Conservation (phyloP, 2,329 filamentous ascomycete genomes). For the Penicillium sp. region DNA sequence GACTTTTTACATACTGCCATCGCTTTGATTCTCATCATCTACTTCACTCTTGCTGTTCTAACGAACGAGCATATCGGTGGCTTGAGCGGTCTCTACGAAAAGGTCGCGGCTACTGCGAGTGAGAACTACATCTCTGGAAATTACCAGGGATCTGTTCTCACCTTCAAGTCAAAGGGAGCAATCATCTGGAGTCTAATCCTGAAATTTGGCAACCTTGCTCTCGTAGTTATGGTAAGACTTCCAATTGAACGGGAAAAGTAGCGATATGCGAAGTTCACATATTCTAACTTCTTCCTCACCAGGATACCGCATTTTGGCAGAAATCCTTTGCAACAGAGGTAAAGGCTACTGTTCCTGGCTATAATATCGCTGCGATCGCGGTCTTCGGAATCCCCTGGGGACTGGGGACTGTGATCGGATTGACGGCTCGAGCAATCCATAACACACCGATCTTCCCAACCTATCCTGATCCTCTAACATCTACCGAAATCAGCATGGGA, state of each 20-base stretch:
- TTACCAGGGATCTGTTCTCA: constrained; percentile 53
- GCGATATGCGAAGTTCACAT: neutral
- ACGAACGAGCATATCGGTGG: constrained; percentile 50
- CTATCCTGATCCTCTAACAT: constrained; percentile 48
- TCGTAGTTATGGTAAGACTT: constrained; percentile 52
- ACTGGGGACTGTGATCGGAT: constrained; percentile 52
- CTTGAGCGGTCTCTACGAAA: constrained; percentile 51
- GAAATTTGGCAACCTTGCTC: constrained; percentile 55
- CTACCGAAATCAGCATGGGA: constrained; percentile 47
- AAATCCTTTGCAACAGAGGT: constrained; percentile 57
- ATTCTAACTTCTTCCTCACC: constrained; percentile 3
- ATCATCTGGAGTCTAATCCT: constrained; percentile 53
- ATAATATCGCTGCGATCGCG: constrained; percentile 51
- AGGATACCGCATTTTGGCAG: constrained; percentile 59
- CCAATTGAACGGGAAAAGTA: neutral
- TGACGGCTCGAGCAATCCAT: constrained; percentile 51
- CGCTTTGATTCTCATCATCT: constrained; percentile 54
- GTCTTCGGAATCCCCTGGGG: constrained; percentile 55
- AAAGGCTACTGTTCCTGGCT: constrained; percentile 52
- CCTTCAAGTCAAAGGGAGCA: constrained; percentile 52
- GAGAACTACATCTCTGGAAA: constrained; percentile 52
- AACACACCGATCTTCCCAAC: constrained; percentile 52
- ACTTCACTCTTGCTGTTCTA: constrained; percentile 52
- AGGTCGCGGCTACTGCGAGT: constrained; percentile 47
- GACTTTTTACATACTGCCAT: constrained; percentile 56